Conservation (phyloP, 495 filamentous ascomycete species). For the Aspergillus cristatus region DNA sequence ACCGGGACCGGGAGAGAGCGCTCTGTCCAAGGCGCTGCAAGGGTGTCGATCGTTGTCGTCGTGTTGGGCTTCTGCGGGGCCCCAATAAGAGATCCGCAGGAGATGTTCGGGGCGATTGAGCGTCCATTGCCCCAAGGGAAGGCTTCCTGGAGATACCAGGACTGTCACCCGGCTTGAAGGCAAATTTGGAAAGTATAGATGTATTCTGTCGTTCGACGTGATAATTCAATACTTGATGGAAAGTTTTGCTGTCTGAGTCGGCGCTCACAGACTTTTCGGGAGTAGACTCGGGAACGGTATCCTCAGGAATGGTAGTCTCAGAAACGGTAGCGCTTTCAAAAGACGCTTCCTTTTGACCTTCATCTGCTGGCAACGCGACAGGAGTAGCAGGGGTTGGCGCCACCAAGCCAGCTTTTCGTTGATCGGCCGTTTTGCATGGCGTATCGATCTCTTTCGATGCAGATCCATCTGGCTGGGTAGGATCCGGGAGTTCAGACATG, state of each 20-base stretch:
- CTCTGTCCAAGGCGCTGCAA: constrained; percentile 39
- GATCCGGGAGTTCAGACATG: constrained; percentile 43
- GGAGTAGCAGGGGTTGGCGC: too few relatives aligned
- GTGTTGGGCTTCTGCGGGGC: constrained; percentile 10
- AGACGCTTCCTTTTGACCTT: too few relatives aligned
- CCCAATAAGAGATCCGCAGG: not conserved
- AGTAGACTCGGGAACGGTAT: too few relatives aligned
- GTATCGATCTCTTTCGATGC: not conserved
- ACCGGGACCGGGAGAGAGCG: constrained; percentile 35
- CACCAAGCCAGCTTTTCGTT: too few relatives aligned
- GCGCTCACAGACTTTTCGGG: constrained; percentile 8
- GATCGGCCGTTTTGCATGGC: not conserved
- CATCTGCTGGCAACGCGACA: too few relatives aligned
- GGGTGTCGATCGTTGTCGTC: constrained; percentile 31
- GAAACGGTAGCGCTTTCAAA: too few relatives aligned
- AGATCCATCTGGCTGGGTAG: constrained; percentile 1
- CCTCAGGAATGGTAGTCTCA: too few relatives aligned
- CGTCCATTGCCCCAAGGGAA: too few relatives aligned
- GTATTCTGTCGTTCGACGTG: constrained; percentile 32
- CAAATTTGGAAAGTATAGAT: constrained; percentile 24
- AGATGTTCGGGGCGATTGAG: too few relatives aligned
- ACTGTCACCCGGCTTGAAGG: constrained; percentile 14
- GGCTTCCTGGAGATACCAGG: too few relatives aligned
- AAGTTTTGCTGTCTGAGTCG: constrained; percentile 15
- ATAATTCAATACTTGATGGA: constrained; percentile 26